Conservation (phyloP, 192 early-diverging fungal genomes). For the Coemansia aciculifera region DNA sequence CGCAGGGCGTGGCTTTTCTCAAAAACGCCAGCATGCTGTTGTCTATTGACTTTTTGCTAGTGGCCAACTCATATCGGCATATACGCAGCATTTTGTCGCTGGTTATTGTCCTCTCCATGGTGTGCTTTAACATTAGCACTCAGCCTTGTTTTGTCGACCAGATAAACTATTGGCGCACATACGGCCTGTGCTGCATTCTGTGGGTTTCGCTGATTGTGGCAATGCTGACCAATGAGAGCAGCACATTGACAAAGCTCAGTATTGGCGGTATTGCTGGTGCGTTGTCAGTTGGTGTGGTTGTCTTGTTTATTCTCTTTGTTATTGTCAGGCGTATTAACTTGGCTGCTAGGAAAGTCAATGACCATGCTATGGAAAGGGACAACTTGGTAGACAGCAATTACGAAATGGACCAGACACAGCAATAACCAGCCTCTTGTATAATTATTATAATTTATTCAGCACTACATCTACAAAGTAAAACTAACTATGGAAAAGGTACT, state of each 20-base stretch:
- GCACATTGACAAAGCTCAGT: constrained; percentile 34
- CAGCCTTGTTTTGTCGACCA: constrained; percentile 73
- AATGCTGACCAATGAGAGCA: constrained; percentile 60
- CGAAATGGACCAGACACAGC: background rate
- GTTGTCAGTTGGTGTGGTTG: constrained; percentile 60
- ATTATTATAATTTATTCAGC: background rate
- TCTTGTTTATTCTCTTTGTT: constrained; percentile 62
- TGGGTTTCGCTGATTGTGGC: constrained; percentile 70
- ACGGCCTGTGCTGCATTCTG: constrained; percentile 64
- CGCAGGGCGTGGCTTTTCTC: constrained; percentile 71
- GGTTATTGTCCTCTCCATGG: constrained; percentile 66
- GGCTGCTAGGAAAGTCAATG: background rate
- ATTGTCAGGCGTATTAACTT: constrained; percentile 19
- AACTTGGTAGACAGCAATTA: background rate
- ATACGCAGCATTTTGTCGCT: constrained; percentile 71
- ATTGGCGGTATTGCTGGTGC: constrained; percentile 42
- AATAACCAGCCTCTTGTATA: background rate
- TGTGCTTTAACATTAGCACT: constrained; percentile 70
- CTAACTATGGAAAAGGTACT: too few relatives aligned
- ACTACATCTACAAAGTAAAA: too few relatives aligned
- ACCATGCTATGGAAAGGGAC: background rate
- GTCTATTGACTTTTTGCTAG: constrained; percentile 68
- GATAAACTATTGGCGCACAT: constrained; percentile 73
- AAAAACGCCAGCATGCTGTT: constrained; percentile 73
- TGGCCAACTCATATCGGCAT: constrained; percentile 58